A percentile compares a stretch with the other conserved stretches of the same genome.
phyloP scores from a whole-genome alignment of 73 alveolate genomes.

The Uronychia binucleata region DNA sequence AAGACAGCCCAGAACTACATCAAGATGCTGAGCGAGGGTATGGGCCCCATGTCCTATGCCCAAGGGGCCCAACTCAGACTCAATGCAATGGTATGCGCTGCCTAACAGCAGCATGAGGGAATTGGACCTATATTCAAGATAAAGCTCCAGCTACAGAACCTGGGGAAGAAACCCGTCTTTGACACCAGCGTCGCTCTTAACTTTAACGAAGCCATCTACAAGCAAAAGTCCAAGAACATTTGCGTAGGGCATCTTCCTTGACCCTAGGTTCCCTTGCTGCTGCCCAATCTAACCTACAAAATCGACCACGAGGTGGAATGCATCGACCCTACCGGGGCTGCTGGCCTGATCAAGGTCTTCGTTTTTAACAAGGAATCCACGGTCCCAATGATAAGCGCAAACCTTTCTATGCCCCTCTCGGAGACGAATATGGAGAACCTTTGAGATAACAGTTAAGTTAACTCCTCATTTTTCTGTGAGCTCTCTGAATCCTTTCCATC shows the following conservation, averaged over 20 bases:
- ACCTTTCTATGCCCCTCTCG: slow-evolving; percentile 77
- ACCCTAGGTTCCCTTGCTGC: slow-evolving; percentile 63
- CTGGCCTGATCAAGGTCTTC: slow-evolving; percentile 68
- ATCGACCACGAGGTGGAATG: slow-evolving; percentile 64
- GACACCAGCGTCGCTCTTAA: slow-evolving; percentile 58
- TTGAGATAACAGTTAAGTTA: slow-evolving; percentile 7
- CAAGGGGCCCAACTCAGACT: slow-evolving; percentile 75
- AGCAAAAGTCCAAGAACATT: slow-evolving; percentile 28
- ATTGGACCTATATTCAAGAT: slow-evolving; percentile 85
- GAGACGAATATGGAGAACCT: slow-evolving; percentile 56
- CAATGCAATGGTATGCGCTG: slow-evolving; percentile 53
- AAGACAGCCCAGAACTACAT: slow-evolving; percentile 92
- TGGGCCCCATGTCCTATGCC: slow-evolving; percentile 88
- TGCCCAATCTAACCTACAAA: slow-evolving; percentile 70
- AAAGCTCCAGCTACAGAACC: slow-evolving; percentile 69
- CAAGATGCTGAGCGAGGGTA: slow-evolving; percentile 87
- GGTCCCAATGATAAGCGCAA: slow-evolving; percentile 76
- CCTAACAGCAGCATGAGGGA: slow-evolving; percentile 55
- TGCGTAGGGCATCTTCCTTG: neutral
- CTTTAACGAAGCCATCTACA: slow-evolving; percentile 58
- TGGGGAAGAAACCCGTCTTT: slow-evolving; percentile 53
- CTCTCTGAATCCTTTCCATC: slow-evolving; percentile 62
- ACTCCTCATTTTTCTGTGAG: slow-evolving; percentile 62
- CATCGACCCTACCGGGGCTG: slow-evolving; percentile 79
- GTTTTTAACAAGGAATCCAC: slow-evolving; percentile 63